Conservation (phyloP, 306 rosid genomes). For the Ammopiptanthus mongolicus region DNA sequence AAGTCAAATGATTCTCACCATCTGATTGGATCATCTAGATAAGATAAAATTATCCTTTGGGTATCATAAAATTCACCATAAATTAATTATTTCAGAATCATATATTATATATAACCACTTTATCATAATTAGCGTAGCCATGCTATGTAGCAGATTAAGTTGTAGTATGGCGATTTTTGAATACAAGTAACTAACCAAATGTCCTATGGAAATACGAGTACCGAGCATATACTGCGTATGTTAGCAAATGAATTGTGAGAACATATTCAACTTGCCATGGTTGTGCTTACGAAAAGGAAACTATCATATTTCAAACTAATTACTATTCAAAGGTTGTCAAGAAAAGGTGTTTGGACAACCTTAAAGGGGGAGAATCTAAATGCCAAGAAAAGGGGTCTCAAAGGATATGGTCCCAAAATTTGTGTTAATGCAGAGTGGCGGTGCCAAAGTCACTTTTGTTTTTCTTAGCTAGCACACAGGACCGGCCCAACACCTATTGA, state of each 20-base stretch:
- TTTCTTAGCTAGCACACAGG: constrained; percentile 7
- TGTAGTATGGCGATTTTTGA: neutral
- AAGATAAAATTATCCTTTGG: too few species aligned
- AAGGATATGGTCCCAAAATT: constrained; percentile 27
- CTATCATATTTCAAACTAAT: neutral
- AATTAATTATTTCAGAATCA: neutral
- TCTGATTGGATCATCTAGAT: too few species aligned
- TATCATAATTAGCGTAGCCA: neutral
- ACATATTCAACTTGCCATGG: neutral
- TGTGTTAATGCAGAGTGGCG: neutral
- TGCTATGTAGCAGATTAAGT: neutral
- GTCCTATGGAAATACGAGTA: neutral
- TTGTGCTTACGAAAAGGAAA: neutral
- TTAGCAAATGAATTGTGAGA: neutral
- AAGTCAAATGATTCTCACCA: too few species aligned
- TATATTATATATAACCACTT: neutral
- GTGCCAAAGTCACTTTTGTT: constrained; percentile 16
- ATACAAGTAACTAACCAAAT: neutral
- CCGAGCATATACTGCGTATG: neutral
- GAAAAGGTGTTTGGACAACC: neutral
- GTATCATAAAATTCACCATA: too few species aligned
- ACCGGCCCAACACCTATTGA: too few species aligned
- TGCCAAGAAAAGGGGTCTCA: constrained; percentile 12
- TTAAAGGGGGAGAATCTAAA: neutral
- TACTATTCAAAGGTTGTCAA: neutral